These are phyloP conservation scores for Microbotryum lychnidis-dioicae DNA, from an alignment of 1,284 basidiomycete genomes.

Conservation along the genomic window DNA sequence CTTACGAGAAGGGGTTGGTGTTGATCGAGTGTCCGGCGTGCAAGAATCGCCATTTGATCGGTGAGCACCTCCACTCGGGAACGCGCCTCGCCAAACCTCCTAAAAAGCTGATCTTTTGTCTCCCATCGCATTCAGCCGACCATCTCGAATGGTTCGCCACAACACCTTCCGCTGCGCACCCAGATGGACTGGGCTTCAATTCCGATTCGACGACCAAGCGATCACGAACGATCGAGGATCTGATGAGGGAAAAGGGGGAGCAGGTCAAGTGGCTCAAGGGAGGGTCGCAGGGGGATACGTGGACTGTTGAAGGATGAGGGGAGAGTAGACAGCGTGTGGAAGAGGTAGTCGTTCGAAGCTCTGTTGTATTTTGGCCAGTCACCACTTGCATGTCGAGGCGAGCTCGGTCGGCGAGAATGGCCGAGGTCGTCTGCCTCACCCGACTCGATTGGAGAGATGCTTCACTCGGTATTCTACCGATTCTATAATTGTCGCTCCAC, in stretches of 20 bases:
- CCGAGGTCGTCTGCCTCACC: too few species aligned
- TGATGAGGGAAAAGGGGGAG: conserved; percentile 68
- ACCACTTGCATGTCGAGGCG: too few species aligned
- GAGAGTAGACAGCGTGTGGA: background rate
- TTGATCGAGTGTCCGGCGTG: conserved; percentile 86
- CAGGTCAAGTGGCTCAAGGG: conserved; percentile 45
- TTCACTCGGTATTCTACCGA: too few species aligned
- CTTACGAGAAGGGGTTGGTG: conserved; percentile 83
- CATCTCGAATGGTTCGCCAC: conserved; percentile 89
- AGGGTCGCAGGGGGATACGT: conserved; percentile 7
- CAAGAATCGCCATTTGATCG: conserved; percentile 61
- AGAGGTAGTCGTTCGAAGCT: background rate
- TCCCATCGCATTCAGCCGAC: conserved; percentile 57
- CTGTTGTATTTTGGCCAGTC: background rate
- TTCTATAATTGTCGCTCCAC: too few species aligned
- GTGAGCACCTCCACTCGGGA: conserved; percentile 9
- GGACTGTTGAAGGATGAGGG: conserved; percentile 7
- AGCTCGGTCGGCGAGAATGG: too few species aligned
- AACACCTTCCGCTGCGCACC: conserved; percentile 22
- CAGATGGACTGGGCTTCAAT: conserved; percentile 22
- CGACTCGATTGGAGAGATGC: too few species aligned
- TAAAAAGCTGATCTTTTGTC: background rate
- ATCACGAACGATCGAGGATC: conserved; percentile 63
- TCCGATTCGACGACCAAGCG: conserved; percentile 11
- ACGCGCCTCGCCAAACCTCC: background rate